These are phyloP conservation scores for Nemania sp. DNA, from an alignment of 2,329 filamentous ascomycete genomes.

Conservation along the genomic window DNA sequence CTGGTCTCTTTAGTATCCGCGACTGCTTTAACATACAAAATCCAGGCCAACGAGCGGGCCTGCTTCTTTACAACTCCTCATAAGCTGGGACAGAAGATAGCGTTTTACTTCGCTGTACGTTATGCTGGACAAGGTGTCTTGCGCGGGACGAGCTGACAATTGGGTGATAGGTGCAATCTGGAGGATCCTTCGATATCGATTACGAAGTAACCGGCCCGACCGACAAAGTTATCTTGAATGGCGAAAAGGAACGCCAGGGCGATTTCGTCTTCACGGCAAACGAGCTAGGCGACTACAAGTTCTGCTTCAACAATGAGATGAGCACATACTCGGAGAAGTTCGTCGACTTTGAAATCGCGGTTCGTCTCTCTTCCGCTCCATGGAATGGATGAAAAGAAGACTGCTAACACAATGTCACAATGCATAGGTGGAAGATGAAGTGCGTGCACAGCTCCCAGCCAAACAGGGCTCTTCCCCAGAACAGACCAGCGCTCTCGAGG, in stretches of 20 bases:
- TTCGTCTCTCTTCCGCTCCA: conserved; percentile 60
- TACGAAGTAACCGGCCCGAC: conserved; percentile 87
- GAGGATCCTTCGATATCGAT: conserved; percentile 97
- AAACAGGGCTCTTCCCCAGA: conserved; percentile 73
- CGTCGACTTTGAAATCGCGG: conserved; percentile 97
- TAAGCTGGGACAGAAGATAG: conserved; percentile 85
- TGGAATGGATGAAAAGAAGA: conserved; percentile 26
- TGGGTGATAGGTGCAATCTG: conserved; percentile 85
- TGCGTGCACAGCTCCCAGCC: conserved; percentile 47
- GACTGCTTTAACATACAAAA: conserved; percentile 94
- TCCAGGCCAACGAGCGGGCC: conserved; percentile 89
- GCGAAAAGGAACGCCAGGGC: conserved; percentile 91
- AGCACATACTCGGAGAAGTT: conserved; percentile 97
- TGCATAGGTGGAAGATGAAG: conserved; percentile 51
- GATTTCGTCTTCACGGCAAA: conserved; percentile 98
- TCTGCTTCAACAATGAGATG: conserved; percentile 99
- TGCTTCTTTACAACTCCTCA: conserved; percentile 92
- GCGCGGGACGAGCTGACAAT: conserved; percentile 30
- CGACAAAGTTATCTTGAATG: conserved; percentile 84
- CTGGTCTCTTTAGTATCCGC: conserved; percentile 79
- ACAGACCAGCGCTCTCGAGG: conserved; percentile 88
- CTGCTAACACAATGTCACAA: conserved; percentile 24
- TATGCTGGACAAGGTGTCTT: background rate
- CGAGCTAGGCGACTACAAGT: conserved; percentile 87
- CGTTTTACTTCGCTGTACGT: conserved; percentile 97